These are phyloP conservation scores for Chiua virens DNA, from an alignment of 768 basidiomycete species.

Conservation along the genomic window DNA sequence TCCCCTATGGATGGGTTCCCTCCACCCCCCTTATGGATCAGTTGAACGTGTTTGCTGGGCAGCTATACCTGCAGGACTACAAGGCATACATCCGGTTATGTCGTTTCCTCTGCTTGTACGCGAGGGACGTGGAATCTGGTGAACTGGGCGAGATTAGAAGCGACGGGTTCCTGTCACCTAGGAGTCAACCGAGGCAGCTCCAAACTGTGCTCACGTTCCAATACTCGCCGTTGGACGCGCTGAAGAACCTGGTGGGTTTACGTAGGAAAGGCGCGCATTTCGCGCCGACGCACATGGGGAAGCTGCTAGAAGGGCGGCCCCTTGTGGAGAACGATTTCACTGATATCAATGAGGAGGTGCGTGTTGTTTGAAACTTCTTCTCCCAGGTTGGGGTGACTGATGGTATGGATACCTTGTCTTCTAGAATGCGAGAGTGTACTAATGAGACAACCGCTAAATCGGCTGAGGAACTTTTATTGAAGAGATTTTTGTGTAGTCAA, in stretches of 20 bases:
- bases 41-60: slow-evolving; percentile 1
- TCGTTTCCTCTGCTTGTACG: slow-evolving; percentile 5
- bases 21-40: not conserved
- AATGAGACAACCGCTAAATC: too few species aligned
- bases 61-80: slow-evolving; percentile 3
- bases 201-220: slow-evolving; percentile 27
- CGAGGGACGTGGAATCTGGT: not conserved
- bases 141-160: not conserved
- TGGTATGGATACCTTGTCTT: too few species aligned
- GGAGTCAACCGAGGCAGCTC: not conserved
- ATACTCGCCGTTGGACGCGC: slow-evolving; percentile 33
- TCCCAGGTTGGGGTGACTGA: too few species aligned
- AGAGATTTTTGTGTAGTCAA: too few species aligned
- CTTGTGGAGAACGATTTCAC: slow-evolving; percentile 27
- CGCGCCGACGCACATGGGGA: slow-evolving; percentile 39
- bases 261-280: slow-evolving; percentile 42
- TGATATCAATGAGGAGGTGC: too few species aligned
- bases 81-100: not conserved
- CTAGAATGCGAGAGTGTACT: too few species aligned
- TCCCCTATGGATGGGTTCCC: not conserved
- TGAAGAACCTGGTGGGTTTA: slow-evolving; percentile 19
- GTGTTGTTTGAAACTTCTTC: too few species aligned
- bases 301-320: slow-evolving; percentile 31
- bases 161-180: slow-evolving; percentile 4
- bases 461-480: too few species aligned